Base-by-base conservation (phyloP, 306 rosid genomes). In the Lotus japonicus region DNA sequence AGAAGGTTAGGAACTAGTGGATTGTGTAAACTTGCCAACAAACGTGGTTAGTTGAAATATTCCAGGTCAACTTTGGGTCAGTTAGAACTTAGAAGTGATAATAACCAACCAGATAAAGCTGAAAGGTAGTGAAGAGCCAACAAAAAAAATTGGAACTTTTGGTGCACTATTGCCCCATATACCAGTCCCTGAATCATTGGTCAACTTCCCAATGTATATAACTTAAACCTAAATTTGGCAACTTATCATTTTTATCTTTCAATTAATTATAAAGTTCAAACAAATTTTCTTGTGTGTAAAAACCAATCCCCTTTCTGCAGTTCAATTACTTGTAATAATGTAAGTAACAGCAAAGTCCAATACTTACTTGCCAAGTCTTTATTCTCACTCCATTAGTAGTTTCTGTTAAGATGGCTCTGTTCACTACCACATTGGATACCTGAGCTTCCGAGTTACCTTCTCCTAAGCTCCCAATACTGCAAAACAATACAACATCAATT, bases 381-480 rank as follows among this genome's bases (percentile, higher is more conserved):
- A 92, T 92, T 76, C 98, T 81, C 0, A 92, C 81, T 66, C 98
- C 98, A 83, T 92, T 92, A 7, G 87, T 82, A 1, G 96, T 89
- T 62, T 92, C 95, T 66, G 42, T 59, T 18, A 92, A 33, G 7
- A 15, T 77, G n/a, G 82, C 92, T 77, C 84, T 43, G 36, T 79
- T 68, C 33, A 92, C 90, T 5, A 67, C 10, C 70, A 92, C 94
- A 51, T 89, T 69, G 0, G 92, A 87, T 26, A 92, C 98, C 17
- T 77, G 5, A 26, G 84, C 98, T 68, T 81, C 79, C 33, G 95
- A 79, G 31, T 84, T 54, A 8, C 6, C 80, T 49, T 82, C 79
- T 50, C 98, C 98, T 70, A 92, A 84, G 72, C 98, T 89, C 71
- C 96, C 98, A 75, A 92, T 85, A 85, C 98, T 92, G 73, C 64